Evolutionary conservation across 352 stramenopile genomes (phyloP), one percentile per base, ranked within the genome.

Genomic region (Pythium insidiosum): DNA sequence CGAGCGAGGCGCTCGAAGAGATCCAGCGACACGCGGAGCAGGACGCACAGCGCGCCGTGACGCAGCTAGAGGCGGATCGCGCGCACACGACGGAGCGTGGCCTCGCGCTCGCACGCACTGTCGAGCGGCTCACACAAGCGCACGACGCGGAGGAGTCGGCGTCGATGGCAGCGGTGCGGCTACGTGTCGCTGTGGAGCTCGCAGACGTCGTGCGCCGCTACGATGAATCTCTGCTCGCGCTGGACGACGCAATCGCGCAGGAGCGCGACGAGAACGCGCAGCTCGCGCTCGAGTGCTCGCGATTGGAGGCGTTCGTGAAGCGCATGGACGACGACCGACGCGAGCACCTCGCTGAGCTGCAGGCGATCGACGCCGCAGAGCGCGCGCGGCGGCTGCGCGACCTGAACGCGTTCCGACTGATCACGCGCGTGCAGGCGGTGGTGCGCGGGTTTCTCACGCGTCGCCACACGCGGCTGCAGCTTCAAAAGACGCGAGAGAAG

Each of bases 371-470:
- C 42, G 40, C 61, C 0, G 48, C 47, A 2, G 62, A 75, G 38
- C 54, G 57, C 21, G 13, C 48, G 1, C 50, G 53, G 3, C 58
- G 55, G 9, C 66, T 66, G 12, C 55, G 61, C 1, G 67, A 84
- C 10, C 39, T 65, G 12, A 81, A 73, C 38, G 11, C 81, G 35
- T 72, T 89, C 24, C 38, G 51, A 16, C 65, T 83, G 9, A 46
- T 80, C 6, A 40, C 60, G n/a, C 70, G 43, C n/a, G 59, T 87
- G 19, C 76, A 88, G 46, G 76, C 71, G 0, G 24, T 62, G 6
- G 69, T 83, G 34, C 61, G 76, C 22, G 76, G 76, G 9, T 88
- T 84, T 39, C 59, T 86, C n/a, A 31, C 54, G 19, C 61, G 76
- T 11, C 56, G 60, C 2, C 61, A 38, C 11, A 13, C 83, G 49